Base-by-base conservation (phyloP, 371 early-diverging fungal species). In the Mucor plumbeus region DNA sequence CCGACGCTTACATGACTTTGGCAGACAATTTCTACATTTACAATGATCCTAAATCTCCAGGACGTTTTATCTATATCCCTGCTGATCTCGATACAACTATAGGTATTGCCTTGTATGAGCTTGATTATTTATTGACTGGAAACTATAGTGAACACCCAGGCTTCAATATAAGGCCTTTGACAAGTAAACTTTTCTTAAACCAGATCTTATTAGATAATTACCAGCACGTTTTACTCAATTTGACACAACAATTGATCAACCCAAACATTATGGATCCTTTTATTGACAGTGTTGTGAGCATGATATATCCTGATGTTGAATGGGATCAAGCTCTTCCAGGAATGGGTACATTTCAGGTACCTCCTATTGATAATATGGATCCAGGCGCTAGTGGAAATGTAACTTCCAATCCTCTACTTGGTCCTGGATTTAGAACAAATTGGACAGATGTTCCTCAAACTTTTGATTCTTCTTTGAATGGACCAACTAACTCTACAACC, bases 51-150 rank as follows among this genome's bases (percentile, higher is more conserved):
- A 55, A 66, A 4, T 26, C 11, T n/a, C 60, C 14, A 35, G 40
- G 8, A 7, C 66, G 66, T 11, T 70, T 70, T 31, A 69, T 67
- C 13, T 81, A 71, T 39, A 66, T 78, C 0, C 65, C 77, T 9
- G 59, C 70, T 6, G 82, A 81, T 59, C 17, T 77, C 13, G 79
- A 81, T 36, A 57, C 65, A 1, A 61, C 72, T 0, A 17, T 81
- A 17, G 82, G 82, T 26, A 64, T 60, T 60, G 34, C 62, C 26
- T 21, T 59, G 63, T 39, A 44, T 44, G 3, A n/a, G 65, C 7
- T n/a, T 19, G 13, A 19, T 4, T 14, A 55, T 14, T 34, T 77
- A 62, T 14, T 50, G 1, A 59, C 50, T n/a, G 79, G 74, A 4
- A 65, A 77, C 35, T 78, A 75, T 36, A 58, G 63, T 6, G 59